phyloP scores from a whole-genome alignment of 805 yeast genomes.

The Blastobotrys chiropterorum region DNA sequence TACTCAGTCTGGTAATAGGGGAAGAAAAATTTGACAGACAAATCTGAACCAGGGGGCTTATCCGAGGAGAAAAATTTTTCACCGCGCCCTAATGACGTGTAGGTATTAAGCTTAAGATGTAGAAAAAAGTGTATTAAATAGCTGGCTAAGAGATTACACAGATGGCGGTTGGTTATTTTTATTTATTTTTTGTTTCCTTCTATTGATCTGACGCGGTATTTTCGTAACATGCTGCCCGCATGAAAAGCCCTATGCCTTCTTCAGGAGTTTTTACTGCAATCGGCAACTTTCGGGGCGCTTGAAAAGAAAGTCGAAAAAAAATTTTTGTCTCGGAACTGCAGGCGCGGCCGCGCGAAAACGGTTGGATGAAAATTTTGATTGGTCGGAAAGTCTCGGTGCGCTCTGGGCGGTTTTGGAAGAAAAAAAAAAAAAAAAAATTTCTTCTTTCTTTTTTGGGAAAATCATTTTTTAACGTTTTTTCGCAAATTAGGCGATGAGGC shows the following conservation, averaged over 20 bases:
- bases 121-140: too few relatives aligned
- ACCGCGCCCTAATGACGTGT: too few relatives aligned
- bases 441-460: too few relatives aligned
- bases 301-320: too few relatives aligned
- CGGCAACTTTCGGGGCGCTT: background rate
- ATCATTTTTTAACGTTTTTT: background rate
- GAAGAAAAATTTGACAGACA: background rate
- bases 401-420: too few relatives aligned
- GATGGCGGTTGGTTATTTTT: too few relatives aligned
- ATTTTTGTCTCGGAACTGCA: background rate
- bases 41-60: background rate
- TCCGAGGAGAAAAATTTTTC: background rate
- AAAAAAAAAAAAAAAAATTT: too few relatives aligned
- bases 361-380: background rate
- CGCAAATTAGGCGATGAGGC: background rate
- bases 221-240: too few relatives aligned
- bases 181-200: background rate
- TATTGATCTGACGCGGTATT: too few relatives aligned
- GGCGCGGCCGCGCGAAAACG: background rate
- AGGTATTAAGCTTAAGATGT: too few relatives aligned
- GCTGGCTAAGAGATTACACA: too few relatives aligned
- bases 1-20: background rate
- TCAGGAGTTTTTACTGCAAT: background rate
- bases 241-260: background rate
- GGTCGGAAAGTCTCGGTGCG: background rate